Evolutionary conservation across 2,329 filamentous ascomycete genomes (phyloP).

Genomic region (Cladosporium phlei): DNA sequence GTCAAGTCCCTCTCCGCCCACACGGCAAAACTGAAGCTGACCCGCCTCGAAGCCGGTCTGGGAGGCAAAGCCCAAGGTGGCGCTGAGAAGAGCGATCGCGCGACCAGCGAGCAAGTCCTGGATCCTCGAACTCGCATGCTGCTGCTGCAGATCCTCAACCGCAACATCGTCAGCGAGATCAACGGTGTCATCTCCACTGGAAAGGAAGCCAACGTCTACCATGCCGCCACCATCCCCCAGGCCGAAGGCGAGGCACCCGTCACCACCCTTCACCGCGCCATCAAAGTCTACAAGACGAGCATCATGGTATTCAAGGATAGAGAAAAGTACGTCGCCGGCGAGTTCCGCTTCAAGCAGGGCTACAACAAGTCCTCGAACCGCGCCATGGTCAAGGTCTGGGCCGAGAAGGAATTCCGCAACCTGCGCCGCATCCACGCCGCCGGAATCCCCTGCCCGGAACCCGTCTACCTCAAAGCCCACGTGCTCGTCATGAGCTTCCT

Average conservation of each 20-base stretch:
- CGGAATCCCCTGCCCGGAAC: constrained; percentile 86
- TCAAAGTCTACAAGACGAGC: constrained; percentile 98
- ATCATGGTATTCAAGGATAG: constrained; percentile 98
- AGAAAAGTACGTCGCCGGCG: constrained; percentile 90
- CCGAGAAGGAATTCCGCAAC: constrained; percentile 97
- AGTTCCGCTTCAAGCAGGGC: constrained; percentile 84
- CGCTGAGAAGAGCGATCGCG: constrained; percentile 74
- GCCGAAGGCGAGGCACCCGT: constrained; percentile 38
- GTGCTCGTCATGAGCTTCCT: constrained; percentile 94
- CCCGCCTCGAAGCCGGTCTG: constrained; percentile 54
- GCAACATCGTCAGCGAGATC: constrained; percentile 80
- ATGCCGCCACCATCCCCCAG: constrained; percentile 63
- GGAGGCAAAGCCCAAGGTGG: constrained; percentile 46
- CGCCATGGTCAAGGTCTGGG: constrained; percentile 98
- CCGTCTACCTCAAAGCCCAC: constrained; percentile 83
- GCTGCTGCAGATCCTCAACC: constrained; percentile 90
- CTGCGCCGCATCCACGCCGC: constrained; percentile 76
- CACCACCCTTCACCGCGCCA: constrained; percentile 67
- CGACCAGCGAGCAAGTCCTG: constrained; percentile 89
- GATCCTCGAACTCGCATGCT: constrained; percentile 95
- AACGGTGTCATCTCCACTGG: constrained; percentile 94
- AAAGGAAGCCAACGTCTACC: constrained; percentile 98
- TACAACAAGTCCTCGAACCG: constrained; percentile 93
- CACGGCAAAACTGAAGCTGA: constrained; percentile 78
- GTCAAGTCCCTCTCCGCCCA: constrained; percentile 79